Percentiles rank a stretch among this genome's conserved stretches.
phyloP scores from a whole-genome alignment of 2,329 filamentous ascomycete species.

The Xylaria polymorpha region DNA sequence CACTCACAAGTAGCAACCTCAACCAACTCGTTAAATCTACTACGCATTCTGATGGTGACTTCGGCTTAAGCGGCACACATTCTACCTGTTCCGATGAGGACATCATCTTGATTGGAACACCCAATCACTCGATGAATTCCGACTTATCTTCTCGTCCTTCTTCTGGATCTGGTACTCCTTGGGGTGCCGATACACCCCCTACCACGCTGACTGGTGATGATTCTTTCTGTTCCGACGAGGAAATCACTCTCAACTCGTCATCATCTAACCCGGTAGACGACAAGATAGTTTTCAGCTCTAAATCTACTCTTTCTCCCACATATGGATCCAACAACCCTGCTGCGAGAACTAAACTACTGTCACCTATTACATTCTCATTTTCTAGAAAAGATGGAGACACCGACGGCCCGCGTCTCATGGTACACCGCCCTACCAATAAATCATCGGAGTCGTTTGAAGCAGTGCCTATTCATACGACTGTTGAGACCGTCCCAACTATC shows the following conservation, averaged over 20 bases:
- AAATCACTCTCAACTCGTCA: conserved; percentile 11
- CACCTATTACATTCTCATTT: background rate
- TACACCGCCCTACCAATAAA: background rate
- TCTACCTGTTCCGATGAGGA: conserved; percentile 32
- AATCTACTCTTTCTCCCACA: background rate
- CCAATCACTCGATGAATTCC: conserved; percentile 10
- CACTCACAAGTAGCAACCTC: conserved; percentile 35
- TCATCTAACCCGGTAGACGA: conserved; percentile 9
- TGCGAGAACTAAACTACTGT: background rate
- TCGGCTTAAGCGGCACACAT: background rate
- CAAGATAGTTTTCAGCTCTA: background rate
- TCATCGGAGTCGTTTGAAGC: background rate
- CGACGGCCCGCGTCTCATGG: background rate
- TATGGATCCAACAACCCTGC: background rate
- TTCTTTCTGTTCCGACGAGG: conserved; percentile 20
- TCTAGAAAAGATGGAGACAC: background rate
- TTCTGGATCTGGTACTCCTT: conserved; percentile 8
- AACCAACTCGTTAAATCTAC: conserved; percentile 19
- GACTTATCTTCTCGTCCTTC: conserved; percentile 17
- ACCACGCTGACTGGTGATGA: conserved; percentile 33
- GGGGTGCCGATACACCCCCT: conserved; percentile 25
- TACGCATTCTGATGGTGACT: conserved; percentile 8
- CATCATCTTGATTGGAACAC: conserved; percentile 25
- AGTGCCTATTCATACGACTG: background rate
- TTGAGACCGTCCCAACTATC: background rate